Evolutionary conservation across 345 rosid genomes (phyloP).

Genomic region (Linum usitatissimum): DNA sequence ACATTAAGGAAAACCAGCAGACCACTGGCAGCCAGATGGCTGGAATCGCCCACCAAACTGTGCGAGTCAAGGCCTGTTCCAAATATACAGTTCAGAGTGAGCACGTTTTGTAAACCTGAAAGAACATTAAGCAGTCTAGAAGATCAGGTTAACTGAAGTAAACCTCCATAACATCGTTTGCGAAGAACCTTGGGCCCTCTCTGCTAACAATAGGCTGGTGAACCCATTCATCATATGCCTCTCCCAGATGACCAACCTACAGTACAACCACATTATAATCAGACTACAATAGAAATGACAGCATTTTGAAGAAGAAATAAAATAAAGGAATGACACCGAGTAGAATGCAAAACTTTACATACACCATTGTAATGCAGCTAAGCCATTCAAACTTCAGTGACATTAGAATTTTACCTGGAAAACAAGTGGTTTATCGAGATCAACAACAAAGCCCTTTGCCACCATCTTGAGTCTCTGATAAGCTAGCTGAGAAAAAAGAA

Average conservation of each 20-base stretch:
- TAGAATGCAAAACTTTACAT: background rate
- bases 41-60: slow-evolving; percentile 98
- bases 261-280: background rate
- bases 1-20: slow-evolving; percentile 47
- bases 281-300: background rate
- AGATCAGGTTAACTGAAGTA: background rate
- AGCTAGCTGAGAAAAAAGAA: background rate
- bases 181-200: slow-evolving; percentile 91
- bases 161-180: slow-evolving; percentile 89
- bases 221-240: slow-evolving; percentile 89
- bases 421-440: slow-evolving; percentile 4
- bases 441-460: background rate
- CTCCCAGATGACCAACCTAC: slow-evolving; percentile 98
- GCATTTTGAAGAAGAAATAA: background rate
- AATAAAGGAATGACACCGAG: background rate
- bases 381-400: background rate
- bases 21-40: slow-evolving; percentile 83
- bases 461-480: background rate
- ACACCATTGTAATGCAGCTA: background rate
- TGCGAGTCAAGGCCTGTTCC: slow-evolving; percentile 72
- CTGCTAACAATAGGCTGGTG: slow-evolving; percentile 88
- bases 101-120: background rate
- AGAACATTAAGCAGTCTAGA: slow-evolving; percentile 6
- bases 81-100: slow-evolving; percentile 1
- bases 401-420: background rate